Evolutionary conservation across 2,329 filamentous ascomycete genomes (phyloP).

Genomic region (Emydomyces testavorans): DNA sequence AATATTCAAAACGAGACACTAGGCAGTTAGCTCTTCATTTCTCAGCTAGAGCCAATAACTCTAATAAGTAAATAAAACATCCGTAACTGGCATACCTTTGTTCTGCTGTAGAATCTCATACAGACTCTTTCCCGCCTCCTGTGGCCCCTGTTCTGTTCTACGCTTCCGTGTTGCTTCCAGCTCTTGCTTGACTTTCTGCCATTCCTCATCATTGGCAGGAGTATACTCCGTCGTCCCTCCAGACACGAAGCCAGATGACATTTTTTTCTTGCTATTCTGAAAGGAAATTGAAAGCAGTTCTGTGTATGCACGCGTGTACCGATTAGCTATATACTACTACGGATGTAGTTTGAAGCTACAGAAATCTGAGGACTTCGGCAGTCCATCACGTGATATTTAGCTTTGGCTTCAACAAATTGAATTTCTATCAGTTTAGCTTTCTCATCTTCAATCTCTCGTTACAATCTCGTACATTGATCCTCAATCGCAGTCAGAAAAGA

Average conservation of each 20-base stretch:
- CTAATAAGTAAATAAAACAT: constrained; percentile 11
- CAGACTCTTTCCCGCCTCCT: constrained; percentile 41
- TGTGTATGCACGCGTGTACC: too few species aligned
- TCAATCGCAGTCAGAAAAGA: too few species aligned
- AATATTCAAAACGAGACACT: background rate
- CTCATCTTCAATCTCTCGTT: too few species aligned
- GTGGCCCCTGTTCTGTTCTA: constrained; percentile 41
- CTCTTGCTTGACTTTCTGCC: constrained; percentile 35
- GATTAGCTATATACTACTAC: too few species aligned
- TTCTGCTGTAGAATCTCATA: constrained; percentile 40
- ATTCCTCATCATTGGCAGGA: constrained; percentile 32
- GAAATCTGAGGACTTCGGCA: too few species aligned
- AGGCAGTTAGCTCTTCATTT: constrained; percentile 3
- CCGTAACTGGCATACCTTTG: constrained; percentile 32
- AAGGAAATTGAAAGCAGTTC: too few species aligned
- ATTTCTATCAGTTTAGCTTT: too few species aligned
- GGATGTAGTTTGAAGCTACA: too few species aligned
- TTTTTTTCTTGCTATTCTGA: too few species aligned
- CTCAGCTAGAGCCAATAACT: background rate
- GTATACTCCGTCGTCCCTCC: constrained; percentile 34
- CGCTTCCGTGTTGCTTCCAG: constrained; percentile 37
- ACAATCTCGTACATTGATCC: too few species aligned
- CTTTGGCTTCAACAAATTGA: too few species aligned
- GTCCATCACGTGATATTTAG: too few species aligned
- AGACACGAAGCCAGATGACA: constrained; percentile 39